A percentile compares a stretch with the other conserved stretches of the same genome.
Conservation (phyloP, 768 basidiomycete genomes). For the Mycena filopes region DNA sequence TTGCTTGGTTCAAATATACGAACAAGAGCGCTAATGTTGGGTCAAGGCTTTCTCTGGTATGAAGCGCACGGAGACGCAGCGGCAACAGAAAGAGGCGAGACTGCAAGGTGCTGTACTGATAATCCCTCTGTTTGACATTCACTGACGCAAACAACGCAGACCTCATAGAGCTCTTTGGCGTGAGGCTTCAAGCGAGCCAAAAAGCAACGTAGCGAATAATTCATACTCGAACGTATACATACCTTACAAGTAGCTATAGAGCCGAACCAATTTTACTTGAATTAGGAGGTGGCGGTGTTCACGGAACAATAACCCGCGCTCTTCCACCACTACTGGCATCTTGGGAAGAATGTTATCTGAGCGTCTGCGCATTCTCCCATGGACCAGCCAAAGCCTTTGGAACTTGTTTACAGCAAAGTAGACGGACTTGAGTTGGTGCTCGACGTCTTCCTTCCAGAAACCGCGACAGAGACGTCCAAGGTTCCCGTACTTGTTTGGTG, state of each 20-base stretch:
- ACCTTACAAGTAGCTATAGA: background rate
- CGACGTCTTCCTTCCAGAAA: slow-evolving; percentile 48
- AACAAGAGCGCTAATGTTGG: background rate
- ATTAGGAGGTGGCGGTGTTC: too few species aligned
- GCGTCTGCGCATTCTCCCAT: too few species aligned
- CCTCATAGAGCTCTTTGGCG: slow-evolving; percentile 67
- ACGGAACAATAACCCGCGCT: too few species aligned
- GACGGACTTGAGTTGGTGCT: slow-evolving; percentile 47
- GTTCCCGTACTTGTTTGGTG: slow-evolving; percentile 49
- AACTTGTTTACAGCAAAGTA: slow-evolving; percentile 43
- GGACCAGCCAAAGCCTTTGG: slow-evolving; percentile 35
- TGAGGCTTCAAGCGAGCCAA: slow-evolving; percentile 43
- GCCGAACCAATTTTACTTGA: background rate
- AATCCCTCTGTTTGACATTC: background rate
- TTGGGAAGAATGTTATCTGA: too few species aligned
- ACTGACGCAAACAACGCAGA: slow-evolving; percentile 49
- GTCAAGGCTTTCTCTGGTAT: slow-evolving; percentile 86
- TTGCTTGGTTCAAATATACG: background rate
- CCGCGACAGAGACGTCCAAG: slow-evolving; percentile 40
- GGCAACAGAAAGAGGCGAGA: slow-evolving; percentile 83
- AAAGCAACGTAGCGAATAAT: slow-evolving; percentile 24
- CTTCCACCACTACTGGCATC: too few species aligned
- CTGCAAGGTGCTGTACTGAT: slow-evolving; percentile 68
- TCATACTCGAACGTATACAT: background rate
- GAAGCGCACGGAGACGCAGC: slow-evolving; percentile 76